These are phyloP conservation scores for Cryptococcus amylolentus DNA, from an alignment of 1,284 basidiomycete species.

Conservation along the genomic window DNA sequence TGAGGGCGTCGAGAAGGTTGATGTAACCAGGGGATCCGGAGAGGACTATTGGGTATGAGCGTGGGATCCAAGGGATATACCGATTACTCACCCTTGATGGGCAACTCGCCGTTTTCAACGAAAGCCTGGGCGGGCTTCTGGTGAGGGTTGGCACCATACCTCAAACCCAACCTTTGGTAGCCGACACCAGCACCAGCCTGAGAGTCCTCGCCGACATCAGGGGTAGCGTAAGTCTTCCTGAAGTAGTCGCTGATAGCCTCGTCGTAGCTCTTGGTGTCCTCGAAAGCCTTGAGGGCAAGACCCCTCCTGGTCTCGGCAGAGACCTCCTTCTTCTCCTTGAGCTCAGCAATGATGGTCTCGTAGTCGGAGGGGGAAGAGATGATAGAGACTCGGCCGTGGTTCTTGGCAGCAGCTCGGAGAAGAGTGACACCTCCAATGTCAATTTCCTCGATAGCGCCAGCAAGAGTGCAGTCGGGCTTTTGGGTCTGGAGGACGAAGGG, in stretches of 20 bases:
- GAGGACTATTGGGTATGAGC: constrained; percentile 58
- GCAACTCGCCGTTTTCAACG: constrained; percentile 82
- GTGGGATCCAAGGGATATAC: no score
- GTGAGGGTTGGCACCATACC: constrained; percentile 98
- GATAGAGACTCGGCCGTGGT: constrained; percentile 89
- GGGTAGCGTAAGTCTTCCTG: constrained; percentile 87
- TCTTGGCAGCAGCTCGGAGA: constrained; percentile 96
- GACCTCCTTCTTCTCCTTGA: constrained; percentile 65
- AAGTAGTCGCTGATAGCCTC: constrained; percentile 96
- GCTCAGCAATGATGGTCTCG: constrained; percentile 71
- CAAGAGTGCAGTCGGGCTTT: constrained; percentile 82
- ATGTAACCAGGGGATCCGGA: constrained; percentile 97
- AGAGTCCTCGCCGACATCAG: constrained; percentile 62
- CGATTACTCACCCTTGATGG: constrained; percentile 74
- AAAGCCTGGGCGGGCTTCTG: constrained; percentile 98
- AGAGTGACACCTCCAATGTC: constrained; percentile 99
- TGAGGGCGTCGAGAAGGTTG: constrained; percentile 97
- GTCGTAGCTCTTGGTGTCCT: constrained; percentile 93
- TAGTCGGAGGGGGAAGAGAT: constrained; percentile 96
- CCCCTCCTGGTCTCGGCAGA: constrained; percentile 68
- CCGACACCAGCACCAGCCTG: constrained; percentile 59
- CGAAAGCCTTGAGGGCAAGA: constrained; percentile 95
- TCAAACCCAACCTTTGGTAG: constrained; percentile 78
- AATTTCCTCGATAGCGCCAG: constrained; percentile 94
- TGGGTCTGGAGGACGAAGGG: constrained; percentile 91